Base-by-base conservation (phyloP, 495 filamentous ascomycete genomes). In the Penicillium desertorum region DNA sequence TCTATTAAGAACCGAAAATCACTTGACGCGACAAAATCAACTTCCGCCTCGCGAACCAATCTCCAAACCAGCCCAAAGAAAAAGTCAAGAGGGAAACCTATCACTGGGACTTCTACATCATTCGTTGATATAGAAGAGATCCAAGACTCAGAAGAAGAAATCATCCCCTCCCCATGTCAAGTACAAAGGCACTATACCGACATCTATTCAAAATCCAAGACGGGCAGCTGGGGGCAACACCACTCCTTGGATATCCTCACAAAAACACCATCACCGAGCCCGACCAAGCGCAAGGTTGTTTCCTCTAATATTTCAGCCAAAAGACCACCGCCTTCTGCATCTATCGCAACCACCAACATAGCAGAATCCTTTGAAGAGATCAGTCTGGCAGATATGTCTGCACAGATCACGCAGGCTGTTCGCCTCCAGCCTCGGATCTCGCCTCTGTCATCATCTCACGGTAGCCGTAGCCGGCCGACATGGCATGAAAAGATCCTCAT, bases 401-500 rank as follows among this genome's bases (percentile, higher is more conserved):
- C 61, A 8, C 77, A 80, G 58, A 90, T 96, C 53, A 90, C 87
- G 3, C 74, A 77, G 39, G 86, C 87, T 7, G 77, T 96, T 72
- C 58, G 79, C 76, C 29, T 81, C 63, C 55, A 82, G 77, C 16
- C 80, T 67, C 42, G 75, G 81, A 64, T 76, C 71, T 58, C 59
- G 9, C 48, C 49, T 2, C 54, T 45, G 4, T 54, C 42, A 10
- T 5, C 54, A 25, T 37, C 58, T 16, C 58, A 30, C 19, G 43
- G 45, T 19, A 44, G 61, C 32, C 58, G 59, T 22, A 58, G 54
- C 57, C 25, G 69, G 74, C 32, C 85, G 11, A 89, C 80, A 7
- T 97, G 90, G 87, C 78, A 95, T 52, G 88, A 96, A 75, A 93
- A 91, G 70, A 96, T 98, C 45, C 78, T 98, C 17, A 85, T 96